Evolutionary conservation across 1,139 yeast genomes (phyloP).

Genomic region (Suhomyces wounanorum): DNA sequence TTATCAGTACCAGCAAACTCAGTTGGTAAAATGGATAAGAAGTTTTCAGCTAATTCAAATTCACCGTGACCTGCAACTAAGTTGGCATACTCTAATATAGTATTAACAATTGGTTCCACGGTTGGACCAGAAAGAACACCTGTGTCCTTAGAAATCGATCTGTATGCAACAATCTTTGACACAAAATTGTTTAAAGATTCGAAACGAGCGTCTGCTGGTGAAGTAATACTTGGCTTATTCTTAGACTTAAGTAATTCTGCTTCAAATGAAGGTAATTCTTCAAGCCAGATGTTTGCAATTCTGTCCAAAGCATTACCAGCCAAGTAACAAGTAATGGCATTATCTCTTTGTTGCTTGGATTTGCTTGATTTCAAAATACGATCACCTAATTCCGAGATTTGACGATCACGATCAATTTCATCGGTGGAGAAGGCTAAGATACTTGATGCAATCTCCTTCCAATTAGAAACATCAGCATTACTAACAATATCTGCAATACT

Average conservation of each 20-base stretch:
- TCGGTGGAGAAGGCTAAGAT: constrained; percentile 59
- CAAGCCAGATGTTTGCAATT: constrained; percentile 80
- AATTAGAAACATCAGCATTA: constrained; percentile 73
- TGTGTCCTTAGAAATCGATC: constrained; percentile 50
- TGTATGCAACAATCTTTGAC: constrained; percentile 78
- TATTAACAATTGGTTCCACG: constrained; percentile 55
- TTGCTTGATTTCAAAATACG: constrained; percentile 33
- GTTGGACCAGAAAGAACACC: constrained; percentile 49
- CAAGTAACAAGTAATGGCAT: constrained; percentile 76
- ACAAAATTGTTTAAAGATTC: constrained; percentile 80
- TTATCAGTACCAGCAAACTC: constrained; percentile 62
- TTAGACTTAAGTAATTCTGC: constrained; percentile 46
- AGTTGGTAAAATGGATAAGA: constrained; percentile 67
- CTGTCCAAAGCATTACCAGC: constrained; percentile 83
- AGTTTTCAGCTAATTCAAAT: constrained; percentile 74
- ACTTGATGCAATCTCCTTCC: constrained; percentile 82
- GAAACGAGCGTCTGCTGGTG: constrained; percentile 85
- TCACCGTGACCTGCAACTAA: constrained; percentile 82
- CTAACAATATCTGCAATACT: constrained; percentile 73
- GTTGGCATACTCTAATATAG: constrained; percentile 75
- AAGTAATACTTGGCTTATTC: constrained; percentile 38
- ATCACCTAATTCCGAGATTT: constrained; percentile 74
- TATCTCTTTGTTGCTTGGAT: constrained; percentile 50
- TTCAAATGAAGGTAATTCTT: constrained; percentile 68
- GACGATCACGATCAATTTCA: constrained; percentile 49